Evolutionary conservation across 306 rosid species (phyloP).

Genomic region (Oxytropis ochrocephala): DNA sequence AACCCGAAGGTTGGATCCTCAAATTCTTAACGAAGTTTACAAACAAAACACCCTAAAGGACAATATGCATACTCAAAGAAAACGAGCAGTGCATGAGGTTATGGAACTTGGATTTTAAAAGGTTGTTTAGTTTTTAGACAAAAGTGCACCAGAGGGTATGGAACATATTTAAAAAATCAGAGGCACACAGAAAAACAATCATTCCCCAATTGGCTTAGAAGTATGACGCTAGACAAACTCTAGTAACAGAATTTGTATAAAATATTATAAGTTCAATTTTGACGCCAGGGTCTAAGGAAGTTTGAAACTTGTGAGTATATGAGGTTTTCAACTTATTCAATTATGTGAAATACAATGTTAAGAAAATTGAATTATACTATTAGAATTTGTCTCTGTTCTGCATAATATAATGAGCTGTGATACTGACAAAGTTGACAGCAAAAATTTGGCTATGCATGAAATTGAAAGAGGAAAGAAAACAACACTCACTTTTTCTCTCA

Average conservation of each 20-base stretch:
- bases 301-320: neutral
- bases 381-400: neutral
- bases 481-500: conserved; percentile 76
- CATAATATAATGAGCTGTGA: neutral
- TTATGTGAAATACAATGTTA: neutral
- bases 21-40: conserved; percentile 5
- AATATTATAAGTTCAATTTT: neutral
- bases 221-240: neutral
- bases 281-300: neutral
- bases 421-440: neutral
- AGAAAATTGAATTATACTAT: neutral
- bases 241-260: neutral
- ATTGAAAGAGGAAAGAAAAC: neutral
- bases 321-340: neutral
- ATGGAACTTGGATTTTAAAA: too few species aligned
- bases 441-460: neutral
- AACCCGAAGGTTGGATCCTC: conserved; percentile 6
- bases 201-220: neutral
- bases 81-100: neutral
- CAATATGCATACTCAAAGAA: conserved; percentile 17
- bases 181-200: neutral
- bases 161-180: neutral
- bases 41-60: neutral
- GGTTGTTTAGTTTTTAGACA: neutral
- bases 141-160: neutral